Percentiles rank a stretch among this genome's conserved stretches.
Evolutionary conservation across 2,329 filamentous ascomycete species (phyloP).

Genomic region (Aspergillus quadrilineatus): DNA sequence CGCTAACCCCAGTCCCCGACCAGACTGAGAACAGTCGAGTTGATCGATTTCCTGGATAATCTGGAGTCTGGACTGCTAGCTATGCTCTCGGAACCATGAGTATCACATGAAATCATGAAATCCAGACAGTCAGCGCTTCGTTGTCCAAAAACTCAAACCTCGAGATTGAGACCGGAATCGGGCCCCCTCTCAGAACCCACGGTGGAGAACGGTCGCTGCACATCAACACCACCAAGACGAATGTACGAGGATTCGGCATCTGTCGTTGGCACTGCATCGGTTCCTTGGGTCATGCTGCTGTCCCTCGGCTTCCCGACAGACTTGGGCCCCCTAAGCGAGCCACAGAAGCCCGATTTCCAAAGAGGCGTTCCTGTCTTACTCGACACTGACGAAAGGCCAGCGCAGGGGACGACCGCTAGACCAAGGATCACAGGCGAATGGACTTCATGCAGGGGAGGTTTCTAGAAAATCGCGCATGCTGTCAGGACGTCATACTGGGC

Average conservation of each 20-base stretch:
- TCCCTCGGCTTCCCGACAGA: background rate
- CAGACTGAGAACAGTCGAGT: no score
- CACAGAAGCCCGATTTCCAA: background rate
- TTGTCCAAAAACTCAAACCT: background rate
- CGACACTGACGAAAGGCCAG: background rate
- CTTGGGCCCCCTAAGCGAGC: background rate
- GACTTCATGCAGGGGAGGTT: conserved; percentile 1
- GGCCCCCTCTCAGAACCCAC: no score
- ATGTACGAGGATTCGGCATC: background rate
- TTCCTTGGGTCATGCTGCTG: background rate
- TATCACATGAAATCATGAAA: background rate
- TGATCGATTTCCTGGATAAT: no score
- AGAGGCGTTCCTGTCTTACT: background rate
- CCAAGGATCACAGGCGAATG: background rate
- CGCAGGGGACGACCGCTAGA: background rate
- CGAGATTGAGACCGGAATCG: background rate
- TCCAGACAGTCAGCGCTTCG: background rate
- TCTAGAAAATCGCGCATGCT: conserved; percentile 15
- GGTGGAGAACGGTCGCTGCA: no score
- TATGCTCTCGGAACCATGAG: no score
- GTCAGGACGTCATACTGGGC: background rate
- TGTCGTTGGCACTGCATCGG: background rate
- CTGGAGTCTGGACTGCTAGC: no score
- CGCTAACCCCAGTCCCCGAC: no score
- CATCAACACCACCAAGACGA: background rate